Evolutionary conservation across 2,329 filamentous ascomycete genomes (phyloP).

Genomic region (Monosporascus sp.): DNA sequence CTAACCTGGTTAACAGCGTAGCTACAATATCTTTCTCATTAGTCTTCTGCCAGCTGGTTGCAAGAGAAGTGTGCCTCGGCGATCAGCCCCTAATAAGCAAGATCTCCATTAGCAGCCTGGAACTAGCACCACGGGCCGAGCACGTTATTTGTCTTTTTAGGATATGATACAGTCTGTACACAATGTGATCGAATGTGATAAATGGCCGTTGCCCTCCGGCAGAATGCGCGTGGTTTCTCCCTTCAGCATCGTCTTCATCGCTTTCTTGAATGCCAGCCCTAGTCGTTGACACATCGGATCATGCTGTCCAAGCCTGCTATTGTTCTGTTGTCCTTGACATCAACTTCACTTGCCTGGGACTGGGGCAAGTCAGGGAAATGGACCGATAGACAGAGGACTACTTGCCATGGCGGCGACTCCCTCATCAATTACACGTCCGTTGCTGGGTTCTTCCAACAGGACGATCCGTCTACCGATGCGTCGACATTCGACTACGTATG

Average conservation of each 20-base stretch:
- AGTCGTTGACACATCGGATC: background rate
- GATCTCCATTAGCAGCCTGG: background rate
- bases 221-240: no score
- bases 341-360: constrained; percentile 15
- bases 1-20: no score
- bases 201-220: background rate
- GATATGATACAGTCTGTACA: background rate
- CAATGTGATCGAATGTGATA: background rate
- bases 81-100: no score
- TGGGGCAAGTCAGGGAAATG: constrained; percentile 17
- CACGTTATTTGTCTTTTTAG: background rate
- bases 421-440: constrained; percentile 58
- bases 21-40: no score
- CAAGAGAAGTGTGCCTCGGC: no score
- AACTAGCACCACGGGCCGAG: background rate
- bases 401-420: constrained; percentile 12
- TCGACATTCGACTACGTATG: constrained; percentile 60
- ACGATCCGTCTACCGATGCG: constrained; percentile 51
- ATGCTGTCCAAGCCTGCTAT: constrained; percentile 13
- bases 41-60: no score
- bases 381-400: constrained; percentile 8
- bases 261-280: background rate
- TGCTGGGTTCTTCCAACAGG: constrained; percentile 60
- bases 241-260: background rate
- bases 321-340: constrained; percentile 15